A percentile compares a stretch with the other conserved stretches of the same genome.
Conservation (phyloP, 108 stramenopile species). For the Schizochytrium sp. region DNA sequence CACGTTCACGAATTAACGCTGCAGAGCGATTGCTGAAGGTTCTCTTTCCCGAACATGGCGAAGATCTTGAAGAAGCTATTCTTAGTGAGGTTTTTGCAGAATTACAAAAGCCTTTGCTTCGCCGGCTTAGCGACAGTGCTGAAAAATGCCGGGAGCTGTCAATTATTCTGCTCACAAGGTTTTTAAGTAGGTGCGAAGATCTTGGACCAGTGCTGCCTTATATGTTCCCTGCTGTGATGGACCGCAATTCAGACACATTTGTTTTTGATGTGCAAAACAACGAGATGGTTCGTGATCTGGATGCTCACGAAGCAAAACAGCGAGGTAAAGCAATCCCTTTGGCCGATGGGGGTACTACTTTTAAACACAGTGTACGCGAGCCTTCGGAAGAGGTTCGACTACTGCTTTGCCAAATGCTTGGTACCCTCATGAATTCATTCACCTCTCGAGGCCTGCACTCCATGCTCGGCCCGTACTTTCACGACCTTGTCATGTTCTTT, state of each 20-base stretch:
- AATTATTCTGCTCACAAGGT: neutral
- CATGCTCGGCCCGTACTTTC: conserved; percentile 66
- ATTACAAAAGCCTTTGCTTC: conserved; percentile 52
- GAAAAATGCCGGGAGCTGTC: conserved; percentile 43
- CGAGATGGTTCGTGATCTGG: conserved; percentile 62
- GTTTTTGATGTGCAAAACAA: conserved; percentile 59
- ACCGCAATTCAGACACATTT: neutral
- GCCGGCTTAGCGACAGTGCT: neutral
- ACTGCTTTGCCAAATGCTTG: neutral
- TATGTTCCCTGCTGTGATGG: conserved; percentile 21
- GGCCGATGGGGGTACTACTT: conserved; percentile 17
- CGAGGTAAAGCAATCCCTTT: conserved; percentile 61
- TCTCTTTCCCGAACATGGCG: neutral
- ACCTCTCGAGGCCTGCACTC: neutral
- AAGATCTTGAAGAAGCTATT: neutral
- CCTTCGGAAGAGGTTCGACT: conserved; percentile 65
- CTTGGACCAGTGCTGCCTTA: conserved; percentile 6
- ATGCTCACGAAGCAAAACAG: conserved; percentile 63
- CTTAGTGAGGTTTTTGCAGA: conserved; percentile 23
- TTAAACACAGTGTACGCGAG: conserved; percentile 41
- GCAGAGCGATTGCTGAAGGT: conserved; percentile 7
- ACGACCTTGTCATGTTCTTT: conserved; percentile 62
- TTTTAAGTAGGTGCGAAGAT: neutral
- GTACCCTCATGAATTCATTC: neutral
- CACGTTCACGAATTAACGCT: conserved; percentile 1